phyloP scores from a whole-genome alignment of 257 asterid species.

The Solanum piurae region DNA sequence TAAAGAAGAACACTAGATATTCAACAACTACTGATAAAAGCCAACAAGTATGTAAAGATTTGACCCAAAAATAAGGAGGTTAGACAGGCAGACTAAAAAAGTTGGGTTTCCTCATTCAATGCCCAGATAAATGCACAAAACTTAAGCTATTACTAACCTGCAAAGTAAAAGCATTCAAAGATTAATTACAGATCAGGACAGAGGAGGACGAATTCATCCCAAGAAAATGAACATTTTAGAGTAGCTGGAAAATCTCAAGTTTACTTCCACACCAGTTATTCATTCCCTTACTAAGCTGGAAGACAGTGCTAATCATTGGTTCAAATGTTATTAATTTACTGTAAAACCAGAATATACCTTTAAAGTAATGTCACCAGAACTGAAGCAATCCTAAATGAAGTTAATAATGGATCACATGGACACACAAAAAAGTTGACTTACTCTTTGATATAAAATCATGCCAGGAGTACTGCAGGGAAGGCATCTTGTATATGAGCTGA shows the following conservation, averaged over 20 bases:
- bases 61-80: not conserved
- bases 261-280: not conserved
- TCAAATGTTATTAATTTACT: not conserved
- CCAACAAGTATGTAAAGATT: not conserved
- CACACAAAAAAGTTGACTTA: conserved; percentile 17
- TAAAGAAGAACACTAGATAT: not conserved
- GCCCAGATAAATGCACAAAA: not conserved
- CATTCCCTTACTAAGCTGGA: not conserved
- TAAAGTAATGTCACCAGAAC: not conserved
- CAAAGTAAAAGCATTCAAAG: not conserved
- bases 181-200: not conserved
- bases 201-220: not conserved
- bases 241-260: not conserved
- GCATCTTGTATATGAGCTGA: conserved; percentile 32
- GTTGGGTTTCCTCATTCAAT: not conserved
- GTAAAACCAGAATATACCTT: not conserved
- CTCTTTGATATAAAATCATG: conserved; percentile 75
- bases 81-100: not conserved
- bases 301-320: not conserved
- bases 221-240: not conserved
- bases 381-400: not conserved
- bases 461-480: conserved; percentile 67
- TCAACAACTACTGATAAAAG: not conserved
- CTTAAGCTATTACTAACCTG: not conserved
- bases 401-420: not conserved